A percentile compares a stretch with the other conserved stretches of the same genome.
Evolutionary conservation across 306 rosid genomes (phyloP).

Genomic region (Crotalaria pallida): DNA sequence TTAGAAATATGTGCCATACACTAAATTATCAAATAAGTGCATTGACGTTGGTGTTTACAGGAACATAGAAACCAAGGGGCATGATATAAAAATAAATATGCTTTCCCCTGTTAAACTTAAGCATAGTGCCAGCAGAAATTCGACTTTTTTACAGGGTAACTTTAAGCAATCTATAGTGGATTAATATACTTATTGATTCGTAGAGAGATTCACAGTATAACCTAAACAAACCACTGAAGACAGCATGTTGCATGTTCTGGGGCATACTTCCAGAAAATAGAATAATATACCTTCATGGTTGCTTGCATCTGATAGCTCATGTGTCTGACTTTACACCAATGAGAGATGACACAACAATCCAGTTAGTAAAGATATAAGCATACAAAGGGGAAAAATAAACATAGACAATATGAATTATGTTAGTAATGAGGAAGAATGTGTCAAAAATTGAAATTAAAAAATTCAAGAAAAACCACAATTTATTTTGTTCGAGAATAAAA

Average conservation of each 20-base stretch:
- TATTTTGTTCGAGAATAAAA: neutral
- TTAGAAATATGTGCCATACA: neutral
- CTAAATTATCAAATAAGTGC: neutral
- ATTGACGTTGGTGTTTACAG: neutral
- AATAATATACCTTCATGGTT: slow-evolving; percentile 39
- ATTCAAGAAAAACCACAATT: neutral
- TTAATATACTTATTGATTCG: neutral
- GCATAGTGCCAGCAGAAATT: neutral
- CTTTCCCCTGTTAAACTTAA: neutral
- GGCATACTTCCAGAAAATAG: neutral
- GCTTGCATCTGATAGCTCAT: slow-evolving; percentile 33
- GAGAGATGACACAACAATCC: slow-evolving; percentile 3
- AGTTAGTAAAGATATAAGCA: slow-evolving; percentile 9
- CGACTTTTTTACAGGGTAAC: neutral
- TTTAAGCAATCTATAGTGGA: neutral
- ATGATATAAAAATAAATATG: neutral
- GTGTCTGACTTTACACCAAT: slow-evolving; percentile 40
- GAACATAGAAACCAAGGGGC: neutral
- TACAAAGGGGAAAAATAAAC: neutral
- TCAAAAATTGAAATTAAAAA: neutral
- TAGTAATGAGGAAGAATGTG: slow-evolving; percentile 5
- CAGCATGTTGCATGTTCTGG: neutral
- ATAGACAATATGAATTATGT: neutral
- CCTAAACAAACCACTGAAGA: neutral
- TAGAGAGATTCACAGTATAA: neutral